Evolutionary conservation across 2,329 filamentous ascomycete genomes (phyloP), one percentile per base, ranked within the genome.

Genomic region (Fusarium sp.): DNA sequence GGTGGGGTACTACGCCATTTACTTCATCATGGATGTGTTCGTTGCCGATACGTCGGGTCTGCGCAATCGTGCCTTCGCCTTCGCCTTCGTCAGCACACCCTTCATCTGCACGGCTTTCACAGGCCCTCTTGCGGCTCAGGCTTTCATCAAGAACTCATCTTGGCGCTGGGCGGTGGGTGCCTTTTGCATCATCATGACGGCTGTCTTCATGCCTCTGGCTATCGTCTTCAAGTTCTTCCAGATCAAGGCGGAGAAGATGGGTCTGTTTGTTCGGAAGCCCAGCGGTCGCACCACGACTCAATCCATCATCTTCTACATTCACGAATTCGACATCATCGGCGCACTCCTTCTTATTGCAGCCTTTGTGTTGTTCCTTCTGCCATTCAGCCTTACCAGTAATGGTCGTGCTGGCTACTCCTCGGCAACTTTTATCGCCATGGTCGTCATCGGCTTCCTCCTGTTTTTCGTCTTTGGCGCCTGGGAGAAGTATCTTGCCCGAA

Each of bases 141-240:
- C 0, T 87, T 89, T 94, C 6, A 78, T 89, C n/a, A 75, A 84
- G 91, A 93, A 79, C 86, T 81, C 31, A 91, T 84, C 54, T 81
- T 89, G 62, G 88, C 91, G 69, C 78, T 56, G 50, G 50, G 56
- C 56, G 14, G 33, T 59, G 31, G 56, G 56, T 41, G 31, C 56
- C 20, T 59, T 59, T 59, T 59, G 56, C 56, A 59, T 59, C 56
- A 59, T 59, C 56, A 59, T 59, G 56, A 39, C 37, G 62, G 83
- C 81, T 20, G 72, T 39, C 29, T 58, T 58, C 6, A 20, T 37
- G 20, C 54, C 54, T 0, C 22, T 58, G 13, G 54, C 54, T 39
- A 10, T 41, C 56, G 35, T 41, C 33, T 58, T 58, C 20, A 59
- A 56, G 81, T 59, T 59, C 16, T 59, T 59, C 16, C 56, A 59